Evolutionary conservation across 2,329 filamentous ascomycete species (phyloP).

Genomic region (Colletotrichum scovillei): DNA sequence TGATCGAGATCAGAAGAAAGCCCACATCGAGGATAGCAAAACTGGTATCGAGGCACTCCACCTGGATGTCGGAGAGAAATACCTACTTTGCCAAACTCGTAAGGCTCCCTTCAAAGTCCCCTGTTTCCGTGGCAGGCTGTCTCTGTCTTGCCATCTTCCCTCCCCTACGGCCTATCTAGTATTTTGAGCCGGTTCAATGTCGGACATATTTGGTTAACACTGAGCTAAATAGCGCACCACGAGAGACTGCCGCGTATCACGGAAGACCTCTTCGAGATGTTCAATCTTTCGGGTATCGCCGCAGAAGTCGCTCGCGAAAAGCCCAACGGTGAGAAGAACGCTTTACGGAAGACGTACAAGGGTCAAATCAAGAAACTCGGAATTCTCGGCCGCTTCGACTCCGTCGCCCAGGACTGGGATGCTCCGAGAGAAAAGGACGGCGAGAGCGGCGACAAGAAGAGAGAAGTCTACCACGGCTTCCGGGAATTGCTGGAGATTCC

Average conservation of each 20-base stretch:
- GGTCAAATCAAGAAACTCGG: slow-evolving; percentile 74
- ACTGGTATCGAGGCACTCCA: slow-evolving; percentile 74
- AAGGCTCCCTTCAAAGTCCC: slow-evolving; percentile 64
- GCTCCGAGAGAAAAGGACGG: slow-evolving; percentile 56
- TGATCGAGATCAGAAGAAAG: slow-evolving; percentile 70
- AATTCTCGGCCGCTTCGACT: slow-evolving; percentile 71
- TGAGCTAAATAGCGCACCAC: slow-evolving; percentile 58
- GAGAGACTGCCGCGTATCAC: slow-evolving; percentile 60
- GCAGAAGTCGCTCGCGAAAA: slow-evolving; percentile 72
- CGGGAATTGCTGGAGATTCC: slow-evolving; percentile 62
- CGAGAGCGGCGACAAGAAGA: slow-evolving; percentile 56
- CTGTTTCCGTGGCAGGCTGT: slow-evolving; percentile 35
- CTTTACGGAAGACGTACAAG: slow-evolving; percentile 75
- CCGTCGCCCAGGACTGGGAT: slow-evolving; percentile 58
- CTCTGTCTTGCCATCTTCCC: slow-evolving; percentile 11
- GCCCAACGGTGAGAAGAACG: slow-evolving; percentile 75
- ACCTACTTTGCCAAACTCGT: slow-evolving; percentile 75
- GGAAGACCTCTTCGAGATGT: slow-evolving; percentile 70
- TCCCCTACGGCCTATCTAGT: slow-evolving; percentile 12
- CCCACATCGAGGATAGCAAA: slow-evolving; percentile 70
- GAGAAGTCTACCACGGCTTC: slow-evolving; percentile 63
- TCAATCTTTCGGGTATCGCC: slow-evolving; percentile 66
- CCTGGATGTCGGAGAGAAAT: slow-evolving; percentile 74
- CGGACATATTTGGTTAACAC: slow-evolving; percentile 56
- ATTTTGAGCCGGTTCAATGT: slow-evolving; percentile 39